phyloP scores from a whole-genome alignment of 169 alveolate genomes.

The Eimeria brunetti region DNA sequence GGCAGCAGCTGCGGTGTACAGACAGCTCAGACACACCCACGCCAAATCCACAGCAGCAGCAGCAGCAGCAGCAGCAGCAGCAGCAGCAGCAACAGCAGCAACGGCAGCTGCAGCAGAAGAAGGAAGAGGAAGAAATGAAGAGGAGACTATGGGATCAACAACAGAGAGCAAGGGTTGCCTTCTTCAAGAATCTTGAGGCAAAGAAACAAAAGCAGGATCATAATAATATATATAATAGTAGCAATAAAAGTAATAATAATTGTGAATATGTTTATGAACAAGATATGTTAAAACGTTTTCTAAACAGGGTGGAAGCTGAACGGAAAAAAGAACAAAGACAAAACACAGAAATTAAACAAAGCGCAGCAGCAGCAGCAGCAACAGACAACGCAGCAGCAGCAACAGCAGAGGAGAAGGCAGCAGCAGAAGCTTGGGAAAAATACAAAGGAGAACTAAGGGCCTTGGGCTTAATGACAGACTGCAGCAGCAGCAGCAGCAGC shows the following conservation, averaged over 20 bases:
- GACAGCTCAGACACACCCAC: background rate
- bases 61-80: no score
- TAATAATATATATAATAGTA: no score
- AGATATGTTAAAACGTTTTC: background rate
- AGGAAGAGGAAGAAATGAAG: background rate
- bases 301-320: background rate
- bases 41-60: background rate
- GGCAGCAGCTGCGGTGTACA: background rate
- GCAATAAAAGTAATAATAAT: background rate
- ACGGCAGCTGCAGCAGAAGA: no score
- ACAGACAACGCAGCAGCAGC: background rate
- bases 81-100: no score
- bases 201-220: background rate
- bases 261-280: background rate
- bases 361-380: background rate
- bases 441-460: background rate
- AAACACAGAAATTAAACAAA: background rate
- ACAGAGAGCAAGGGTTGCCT: background rate
- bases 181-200: background rate
- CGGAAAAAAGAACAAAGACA: background rate
- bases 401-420: no score
- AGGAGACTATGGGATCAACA: background rate
- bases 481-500: conserved; percentile 2
- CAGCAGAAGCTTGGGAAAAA: conserved; percentile 9
- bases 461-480: background rate